Percentiles rank a stretch among this genome's conserved stretches.
These are phyloP conservation scores for Dendrocalamus sinicus DNA, from an alignment of 176 grass and related monocot species.

Conservation along the genomic window DNA sequence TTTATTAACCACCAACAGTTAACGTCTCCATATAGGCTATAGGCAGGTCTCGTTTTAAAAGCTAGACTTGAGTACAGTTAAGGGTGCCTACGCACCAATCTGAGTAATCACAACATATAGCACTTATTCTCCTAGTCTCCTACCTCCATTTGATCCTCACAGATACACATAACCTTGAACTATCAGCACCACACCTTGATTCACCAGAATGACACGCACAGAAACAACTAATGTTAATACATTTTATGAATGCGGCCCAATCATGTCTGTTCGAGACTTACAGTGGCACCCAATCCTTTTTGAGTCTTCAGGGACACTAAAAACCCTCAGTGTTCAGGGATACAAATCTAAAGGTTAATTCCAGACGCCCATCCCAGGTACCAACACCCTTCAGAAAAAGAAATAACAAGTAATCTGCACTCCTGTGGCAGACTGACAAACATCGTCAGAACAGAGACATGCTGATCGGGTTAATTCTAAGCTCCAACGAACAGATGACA, in stretches of 20 bases:
- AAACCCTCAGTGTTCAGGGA: not conserved
- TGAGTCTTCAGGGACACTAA: slow-evolving; percentile 5
- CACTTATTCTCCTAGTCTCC: slow-evolving; percentile 15
- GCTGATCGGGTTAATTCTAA: not conserved
- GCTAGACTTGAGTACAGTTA: slow-evolving; percentile 12
- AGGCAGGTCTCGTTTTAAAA: not conserved
- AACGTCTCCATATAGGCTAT: not conserved
- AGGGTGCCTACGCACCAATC: not conserved
- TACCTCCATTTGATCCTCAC: not conserved
- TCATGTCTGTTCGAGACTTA: not conserved
- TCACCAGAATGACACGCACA: not conserved
- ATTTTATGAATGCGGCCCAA: not conserved
- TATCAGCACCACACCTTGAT: slow-evolving; percentile 1
- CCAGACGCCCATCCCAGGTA: not conserved
- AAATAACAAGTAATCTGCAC: slow-evolving; percentile 21
- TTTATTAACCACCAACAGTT: slow-evolving; percentile 4
- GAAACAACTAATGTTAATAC: not conserved
- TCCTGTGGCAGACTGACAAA: not conserved
- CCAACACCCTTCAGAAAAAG: slow-evolving; percentile 4
- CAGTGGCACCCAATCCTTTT: not conserved
- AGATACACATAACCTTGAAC: not conserved
- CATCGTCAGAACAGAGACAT: slow-evolving; percentile 22
- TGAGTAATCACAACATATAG: slow-evolving; percentile 2
- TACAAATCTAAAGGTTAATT: not conserved
- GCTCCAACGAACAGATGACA: slow-evolving; percentile 26